phyloP scores from a whole-genome alignment of 441 rosid species.

The Euphorbia celastroides region DNA sequence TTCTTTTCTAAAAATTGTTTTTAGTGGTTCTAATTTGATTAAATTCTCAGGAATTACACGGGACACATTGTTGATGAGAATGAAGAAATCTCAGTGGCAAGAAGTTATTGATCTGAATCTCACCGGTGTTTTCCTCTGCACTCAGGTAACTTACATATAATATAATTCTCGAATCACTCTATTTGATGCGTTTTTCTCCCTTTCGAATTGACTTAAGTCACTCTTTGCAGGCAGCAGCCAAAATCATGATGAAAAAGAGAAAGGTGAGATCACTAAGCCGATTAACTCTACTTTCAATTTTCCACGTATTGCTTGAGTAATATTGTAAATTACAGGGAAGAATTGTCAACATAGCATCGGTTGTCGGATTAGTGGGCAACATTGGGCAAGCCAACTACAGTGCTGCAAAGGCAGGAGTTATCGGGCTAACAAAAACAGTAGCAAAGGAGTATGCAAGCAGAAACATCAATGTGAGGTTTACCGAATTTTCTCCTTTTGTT shows the following conservation, averaged over 20 bases:
- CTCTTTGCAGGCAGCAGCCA: constrained; percentile 78
- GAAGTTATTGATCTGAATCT: constrained; percentile 92
- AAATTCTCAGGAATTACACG: constrained; percentile 69
- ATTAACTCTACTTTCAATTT: neutral
- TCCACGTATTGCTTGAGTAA: neutral
- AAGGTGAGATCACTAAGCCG: constrained; percentile 39
- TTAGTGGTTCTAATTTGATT: constrained; percentile 17
- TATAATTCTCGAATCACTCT: constrained; percentile 1
- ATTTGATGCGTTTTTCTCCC: constrained; percentile 7
- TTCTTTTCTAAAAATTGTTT: constrained; percentile 4
- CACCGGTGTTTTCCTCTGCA: constrained; percentile 89
- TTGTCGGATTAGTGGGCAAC: constrained; percentile 88
- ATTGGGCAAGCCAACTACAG: constrained; percentile 92
- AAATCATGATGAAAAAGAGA: constrained; percentile 93
- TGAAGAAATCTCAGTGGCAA: constrained; percentile 92
- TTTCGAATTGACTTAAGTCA: constrained; percentile 22
- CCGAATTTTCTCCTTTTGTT: constrained; percentile 4
- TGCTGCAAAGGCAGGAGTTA: constrained; percentile 96
- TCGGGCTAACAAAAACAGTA: constrained; percentile 71
- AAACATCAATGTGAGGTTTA: constrained; percentile 60
- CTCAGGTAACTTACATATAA: constrained; percentile 51
- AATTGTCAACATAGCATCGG: constrained; percentile 74
- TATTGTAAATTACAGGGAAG: constrained; percentile 50
- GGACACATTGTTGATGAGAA: constrained; percentile 83
- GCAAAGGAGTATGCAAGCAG: constrained; percentile 86